These are phyloP conservation scores for Camellia oleifera DNA, from an alignment of 179 eudicot genomes.

Conservation along the genomic window DNA sequence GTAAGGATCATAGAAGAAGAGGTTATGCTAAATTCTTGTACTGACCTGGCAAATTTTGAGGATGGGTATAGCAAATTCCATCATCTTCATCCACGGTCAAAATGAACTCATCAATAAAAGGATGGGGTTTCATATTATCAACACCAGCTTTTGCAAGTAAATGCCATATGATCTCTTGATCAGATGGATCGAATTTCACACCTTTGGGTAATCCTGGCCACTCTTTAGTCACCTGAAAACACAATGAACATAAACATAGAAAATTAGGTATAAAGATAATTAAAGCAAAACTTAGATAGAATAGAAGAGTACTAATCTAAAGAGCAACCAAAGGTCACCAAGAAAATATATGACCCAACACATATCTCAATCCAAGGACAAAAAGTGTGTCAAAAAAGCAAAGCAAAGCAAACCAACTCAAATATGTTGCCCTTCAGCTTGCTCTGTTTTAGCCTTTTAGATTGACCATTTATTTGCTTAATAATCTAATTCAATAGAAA, in stretches of 20 bases:
- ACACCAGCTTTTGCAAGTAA: conserved; percentile 68
- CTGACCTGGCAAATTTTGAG: conserved; percentile 83
- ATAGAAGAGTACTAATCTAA: no score
- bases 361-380: not conserved
- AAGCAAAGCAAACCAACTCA: no score
- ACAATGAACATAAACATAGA: not conserved
- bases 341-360: not conserved
- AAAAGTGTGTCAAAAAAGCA: no score
- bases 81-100: conserved; percentile 83
- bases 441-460: no score
- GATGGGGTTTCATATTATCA: conserved; percentile 53
- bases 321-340: no score
- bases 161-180: conserved; percentile 86
- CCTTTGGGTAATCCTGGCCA: conserved; percentile 99
- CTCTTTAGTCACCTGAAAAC: conserved; percentile 61
- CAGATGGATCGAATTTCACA: conserved; percentile 95
- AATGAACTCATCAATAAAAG: conserved; percentile 83
- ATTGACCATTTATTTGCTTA: no score
- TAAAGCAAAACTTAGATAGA: not conserved
- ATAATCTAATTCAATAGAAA: no score
- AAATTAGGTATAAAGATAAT: not conserved
- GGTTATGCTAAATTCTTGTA: not conserved
- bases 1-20: not conserved
- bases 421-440: no score
- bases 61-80: conserved; percentile 94